These are phyloP conservation scores for Trichoderma breve DNA, from an alignment of 2,329 filamentous ascomycete genomes.

Conservation along the genomic window DNA sequence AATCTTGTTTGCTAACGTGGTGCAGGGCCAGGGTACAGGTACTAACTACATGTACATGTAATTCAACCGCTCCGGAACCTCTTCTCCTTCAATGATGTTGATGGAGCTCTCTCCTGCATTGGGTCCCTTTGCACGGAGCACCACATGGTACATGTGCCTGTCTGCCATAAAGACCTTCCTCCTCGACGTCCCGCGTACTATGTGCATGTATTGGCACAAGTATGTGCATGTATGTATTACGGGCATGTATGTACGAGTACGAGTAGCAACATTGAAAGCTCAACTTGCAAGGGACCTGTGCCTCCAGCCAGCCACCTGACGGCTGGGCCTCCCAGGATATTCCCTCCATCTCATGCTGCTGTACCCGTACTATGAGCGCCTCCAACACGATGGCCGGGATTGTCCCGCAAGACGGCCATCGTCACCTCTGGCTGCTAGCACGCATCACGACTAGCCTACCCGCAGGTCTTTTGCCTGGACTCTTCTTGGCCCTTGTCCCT, in stretches of 20 bases:
- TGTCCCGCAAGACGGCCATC: background rate
- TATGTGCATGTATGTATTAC: background rate
- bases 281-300: background rate
- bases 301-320: background rate
- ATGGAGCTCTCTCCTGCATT: background rate
- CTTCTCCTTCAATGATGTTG: background rate
- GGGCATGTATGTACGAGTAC: background rate
- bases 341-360: background rate
- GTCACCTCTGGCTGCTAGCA: background rate
- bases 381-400: background rate
- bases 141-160: background rate
- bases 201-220: background rate
- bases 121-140: background rate
- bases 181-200: background rate
- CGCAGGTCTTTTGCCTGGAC: background rate
- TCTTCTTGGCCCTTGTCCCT: background rate
- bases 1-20: background rate
- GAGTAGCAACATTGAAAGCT: background rate
- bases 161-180: no score
- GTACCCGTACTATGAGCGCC: background rate
- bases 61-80: background rate
- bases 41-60: no score
- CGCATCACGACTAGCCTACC: background rate
- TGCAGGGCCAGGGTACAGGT: background rate
- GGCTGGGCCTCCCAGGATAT: background rate